Evolutionary conservation across 1,284 basidiomycete genomes (phyloP).

Genomic region (Sparassis latifolia): DNA sequence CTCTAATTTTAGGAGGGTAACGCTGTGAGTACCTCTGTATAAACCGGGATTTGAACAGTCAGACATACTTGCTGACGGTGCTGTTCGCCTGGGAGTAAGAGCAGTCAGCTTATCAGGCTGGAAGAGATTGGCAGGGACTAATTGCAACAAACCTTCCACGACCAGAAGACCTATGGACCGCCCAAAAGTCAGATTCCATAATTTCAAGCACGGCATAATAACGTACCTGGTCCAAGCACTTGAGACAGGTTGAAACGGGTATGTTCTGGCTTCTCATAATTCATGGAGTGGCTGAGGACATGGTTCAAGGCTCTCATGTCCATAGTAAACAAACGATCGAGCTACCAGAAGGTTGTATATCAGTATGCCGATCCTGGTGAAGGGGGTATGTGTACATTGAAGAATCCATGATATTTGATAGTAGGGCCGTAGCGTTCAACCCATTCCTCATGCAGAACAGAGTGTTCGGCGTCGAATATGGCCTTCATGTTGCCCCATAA

Average conservation of each 20-base stretch:
- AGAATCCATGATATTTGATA: slow-evolving; percentile 10
- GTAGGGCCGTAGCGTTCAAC: slow-evolving; percentile 9
- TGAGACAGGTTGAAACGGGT: slow-evolving; percentile 15
- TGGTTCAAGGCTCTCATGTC: slow-evolving; percentile 32
- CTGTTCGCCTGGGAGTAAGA: slow-evolving; percentile 5
- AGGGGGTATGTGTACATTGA: slow-evolving; percentile 5
- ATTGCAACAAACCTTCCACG: slow-evolving; percentile 6
- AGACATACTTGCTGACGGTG: slow-evolving; percentile 11
- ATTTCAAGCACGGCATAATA: background rate
- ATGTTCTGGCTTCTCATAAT: slow-evolving; percentile 27
- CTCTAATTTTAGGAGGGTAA: slow-evolving; percentile 2
- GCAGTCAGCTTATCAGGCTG: background rate
- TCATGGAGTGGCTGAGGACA: slow-evolving; percentile 26
- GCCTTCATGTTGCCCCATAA: slow-evolving; percentile 40
- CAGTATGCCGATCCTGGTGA: background rate
- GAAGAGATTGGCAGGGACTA: background rate
- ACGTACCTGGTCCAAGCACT: slow-evolving; percentile 24
- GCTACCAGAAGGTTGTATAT: background rate
- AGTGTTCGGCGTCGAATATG: slow-evolving; percentile 7
- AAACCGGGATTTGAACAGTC: background rate
- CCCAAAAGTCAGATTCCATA: background rate
- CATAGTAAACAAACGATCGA: slow-evolving; percentile 22
- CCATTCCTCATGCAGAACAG: slow-evolving; percentile 13
- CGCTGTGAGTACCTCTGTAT: background rate
- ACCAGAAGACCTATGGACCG: slow-evolving; percentile 6